Evolutionary conservation across 352 stramenopile genomes (phyloP).

Genomic region (Phytophthora colocasiae): DNA sequence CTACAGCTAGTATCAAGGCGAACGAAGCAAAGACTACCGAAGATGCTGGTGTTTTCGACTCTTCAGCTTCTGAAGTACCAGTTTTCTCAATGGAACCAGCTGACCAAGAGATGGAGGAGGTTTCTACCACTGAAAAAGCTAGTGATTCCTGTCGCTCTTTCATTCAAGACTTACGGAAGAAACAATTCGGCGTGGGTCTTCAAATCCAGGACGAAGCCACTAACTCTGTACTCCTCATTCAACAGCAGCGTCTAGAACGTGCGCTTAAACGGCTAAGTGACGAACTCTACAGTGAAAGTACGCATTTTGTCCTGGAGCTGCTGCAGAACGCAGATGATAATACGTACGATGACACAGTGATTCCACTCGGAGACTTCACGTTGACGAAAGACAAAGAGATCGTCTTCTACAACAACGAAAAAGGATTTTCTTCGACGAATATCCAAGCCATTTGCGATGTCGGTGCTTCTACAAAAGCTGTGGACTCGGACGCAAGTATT

Average conservation of each 20-base stretch:
- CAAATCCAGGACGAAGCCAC: conserved; percentile 68
- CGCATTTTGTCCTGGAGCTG: conserved; percentile 90
- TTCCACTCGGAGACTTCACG: conserved; percentile 68
- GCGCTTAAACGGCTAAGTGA: conserved; percentile 88
- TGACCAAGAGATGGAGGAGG: conserved; percentile 10
- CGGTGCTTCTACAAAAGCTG: conserved; percentile 81
- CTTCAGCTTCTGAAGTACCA: conserved; percentile 7
- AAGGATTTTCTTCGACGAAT: conserved; percentile 76
- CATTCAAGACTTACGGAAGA: conserved; percentile 67
- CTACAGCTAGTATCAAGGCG: background rate
- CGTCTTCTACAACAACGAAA: conserved; percentile 89
- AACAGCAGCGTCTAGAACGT: conserved; percentile 81
- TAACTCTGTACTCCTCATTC: conserved; percentile 62
- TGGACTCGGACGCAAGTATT: conserved; percentile 64
- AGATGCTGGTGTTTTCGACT: conserved; percentile 5
- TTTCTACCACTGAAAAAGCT: background rate
- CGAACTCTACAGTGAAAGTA: conserved; percentile 88
- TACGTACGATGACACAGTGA: conserved; percentile 46
- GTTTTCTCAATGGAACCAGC: conserved; percentile 16
- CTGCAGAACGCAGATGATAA: conserved; percentile 92
- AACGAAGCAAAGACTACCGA: background rate
- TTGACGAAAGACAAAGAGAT: conserved; percentile 58
- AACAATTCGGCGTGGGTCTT: conserved; percentile 84
- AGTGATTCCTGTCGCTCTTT: conserved; percentile 51
- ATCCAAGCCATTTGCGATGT: conserved; percentile 90